These are phyloP conservation scores for Ceratobasidium sp. DNA, from an alignment of 1,284 basidiomycete genomes.

Conservation along the genomic window DNA sequence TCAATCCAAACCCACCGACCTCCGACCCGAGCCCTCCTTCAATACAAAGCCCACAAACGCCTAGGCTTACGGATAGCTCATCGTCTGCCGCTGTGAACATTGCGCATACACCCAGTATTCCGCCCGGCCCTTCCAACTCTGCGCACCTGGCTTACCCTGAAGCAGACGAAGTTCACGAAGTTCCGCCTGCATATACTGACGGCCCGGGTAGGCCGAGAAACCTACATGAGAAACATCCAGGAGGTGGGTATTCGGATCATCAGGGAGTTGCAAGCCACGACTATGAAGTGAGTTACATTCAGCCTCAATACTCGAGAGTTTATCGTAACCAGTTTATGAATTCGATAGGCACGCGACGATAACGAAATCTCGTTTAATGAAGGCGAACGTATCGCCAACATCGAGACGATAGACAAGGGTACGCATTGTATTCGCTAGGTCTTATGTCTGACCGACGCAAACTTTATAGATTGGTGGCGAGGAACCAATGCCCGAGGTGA, in stretches of 20 bases:
- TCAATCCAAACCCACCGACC: background rate
- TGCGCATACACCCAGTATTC: background rate
- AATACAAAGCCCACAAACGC: background rate
- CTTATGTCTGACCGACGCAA: conserved; percentile 7
- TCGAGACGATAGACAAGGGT: conserved; percentile 87
- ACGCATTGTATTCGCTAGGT: conserved; percentile 25
- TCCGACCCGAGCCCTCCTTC: background rate
- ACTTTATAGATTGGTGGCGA: conserved; percentile 74
- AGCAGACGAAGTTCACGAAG: background rate
- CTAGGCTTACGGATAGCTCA: background rate
- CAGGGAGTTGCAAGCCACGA: conserved; percentile 80
- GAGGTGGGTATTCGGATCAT: conserved; percentile 58
- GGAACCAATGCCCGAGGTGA: conserved; percentile 76
- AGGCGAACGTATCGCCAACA: conserved; percentile 84
- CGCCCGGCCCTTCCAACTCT: background rate
- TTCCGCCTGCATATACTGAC: conserved; percentile 25
- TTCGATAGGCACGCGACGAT: conserved; percentile 76
- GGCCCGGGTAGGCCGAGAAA: background rate
- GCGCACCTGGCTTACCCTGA: background rate
- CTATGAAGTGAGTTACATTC: conserved; percentile 70
- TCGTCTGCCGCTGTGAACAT: background rate
- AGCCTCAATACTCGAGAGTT: background rate
- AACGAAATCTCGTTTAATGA: conserved; percentile 87
- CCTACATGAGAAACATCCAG: background rate
- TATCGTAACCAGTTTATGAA: conserved; percentile 5